These are phyloP conservation scores for Colletotrichum sp. DNA, from an alignment of 2,329 filamentous ascomycete species.

Conservation along the genomic window DNA sequence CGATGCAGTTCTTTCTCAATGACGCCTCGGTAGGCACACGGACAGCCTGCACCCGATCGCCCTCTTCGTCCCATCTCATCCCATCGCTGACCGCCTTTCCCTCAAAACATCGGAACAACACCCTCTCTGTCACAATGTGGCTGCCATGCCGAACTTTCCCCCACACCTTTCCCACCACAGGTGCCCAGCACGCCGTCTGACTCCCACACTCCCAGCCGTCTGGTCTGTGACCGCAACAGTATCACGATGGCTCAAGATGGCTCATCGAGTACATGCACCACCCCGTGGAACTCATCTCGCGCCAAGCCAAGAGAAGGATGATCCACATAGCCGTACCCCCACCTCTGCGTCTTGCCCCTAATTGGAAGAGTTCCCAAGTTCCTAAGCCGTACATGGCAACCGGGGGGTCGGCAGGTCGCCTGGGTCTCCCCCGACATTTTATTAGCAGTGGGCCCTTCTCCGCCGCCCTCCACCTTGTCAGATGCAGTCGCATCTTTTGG, in stretches of 20 bases:
- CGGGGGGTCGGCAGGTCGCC: not conserved
- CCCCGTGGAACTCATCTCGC: not conserved
- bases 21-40: not conserved
- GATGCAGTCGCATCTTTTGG: not conserved
- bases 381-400: not conserved
- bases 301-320: not conserved
- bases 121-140: not conserved
- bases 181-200: not conserved
- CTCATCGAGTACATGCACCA: not conserved
- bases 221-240: not conserved
- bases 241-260: conserved; percentile 7
- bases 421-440: conserved; percentile 1
- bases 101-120: not conserved
- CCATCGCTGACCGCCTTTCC: conserved; percentile 5
- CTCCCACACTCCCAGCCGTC: not conserved
- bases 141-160: not conserved
- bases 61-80: not conserved
- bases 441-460: not conserved
- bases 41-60: not conserved
- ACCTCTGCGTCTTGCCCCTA: not conserved
- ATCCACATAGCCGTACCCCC: conserved; percentile 14
- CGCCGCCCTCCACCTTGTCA: not conserved
- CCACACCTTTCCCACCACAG: not conserved
- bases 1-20: not conserved
- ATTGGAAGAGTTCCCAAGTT: not conserved